A percentile compares a stretch with the other conserved stretches of the same genome.
These are phyloP conservation scores for Ophiostoma pallidulum DNA, from an alignment of 2,329 filamentous ascomycete species.

Conservation along the genomic window DNA sequence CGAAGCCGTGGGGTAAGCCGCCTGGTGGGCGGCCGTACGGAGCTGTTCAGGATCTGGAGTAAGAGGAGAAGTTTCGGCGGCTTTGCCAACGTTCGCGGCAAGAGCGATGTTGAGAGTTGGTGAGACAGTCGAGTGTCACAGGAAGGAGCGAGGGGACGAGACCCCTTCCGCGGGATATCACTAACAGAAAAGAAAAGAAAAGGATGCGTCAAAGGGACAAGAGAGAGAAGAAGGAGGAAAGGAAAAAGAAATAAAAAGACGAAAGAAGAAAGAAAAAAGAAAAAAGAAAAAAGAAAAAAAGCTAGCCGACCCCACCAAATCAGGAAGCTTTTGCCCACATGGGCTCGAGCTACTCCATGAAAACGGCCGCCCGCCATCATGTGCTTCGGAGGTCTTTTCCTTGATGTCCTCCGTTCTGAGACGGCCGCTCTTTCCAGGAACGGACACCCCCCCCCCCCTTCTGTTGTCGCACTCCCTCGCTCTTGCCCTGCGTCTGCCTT, in stretches of 20 bases:
- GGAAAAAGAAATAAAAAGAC: background rate
- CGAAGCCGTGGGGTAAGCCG: conserved; percentile 2
- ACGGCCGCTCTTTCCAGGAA: too few relatives aligned
- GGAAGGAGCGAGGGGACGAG: too few relatives aligned
- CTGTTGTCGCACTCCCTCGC: background rate
- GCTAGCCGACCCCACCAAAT: conserved; percentile 6
- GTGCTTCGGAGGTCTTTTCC: conserved; percentile 1
- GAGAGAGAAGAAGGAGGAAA: background rate
- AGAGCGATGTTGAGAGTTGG: too few relatives aligned
- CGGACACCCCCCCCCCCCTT: background rate
- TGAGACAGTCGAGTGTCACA: too few relatives aligned
- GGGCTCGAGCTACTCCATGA: background rate
- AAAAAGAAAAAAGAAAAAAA: background rate
- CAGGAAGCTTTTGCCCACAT: conserved; percentile 1
- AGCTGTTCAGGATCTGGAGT: too few relatives aligned
- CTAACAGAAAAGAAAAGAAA: too few relatives aligned
- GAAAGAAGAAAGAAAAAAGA: background rate
- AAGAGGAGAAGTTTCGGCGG: too few relatives aligned
- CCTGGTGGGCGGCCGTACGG: too few relatives aligned
- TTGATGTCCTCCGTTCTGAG: background rate
- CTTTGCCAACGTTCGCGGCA: too few relatives aligned
- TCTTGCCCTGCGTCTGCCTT: background rate
- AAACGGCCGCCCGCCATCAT: background rate
- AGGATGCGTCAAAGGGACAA: too few relatives aligned
- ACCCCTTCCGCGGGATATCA: too few relatives aligned